Evolutionary conservation across 2,329 filamentous ascomycete species (phyloP).

Genomic region (Rhexocercosporidium sp.): DNA sequence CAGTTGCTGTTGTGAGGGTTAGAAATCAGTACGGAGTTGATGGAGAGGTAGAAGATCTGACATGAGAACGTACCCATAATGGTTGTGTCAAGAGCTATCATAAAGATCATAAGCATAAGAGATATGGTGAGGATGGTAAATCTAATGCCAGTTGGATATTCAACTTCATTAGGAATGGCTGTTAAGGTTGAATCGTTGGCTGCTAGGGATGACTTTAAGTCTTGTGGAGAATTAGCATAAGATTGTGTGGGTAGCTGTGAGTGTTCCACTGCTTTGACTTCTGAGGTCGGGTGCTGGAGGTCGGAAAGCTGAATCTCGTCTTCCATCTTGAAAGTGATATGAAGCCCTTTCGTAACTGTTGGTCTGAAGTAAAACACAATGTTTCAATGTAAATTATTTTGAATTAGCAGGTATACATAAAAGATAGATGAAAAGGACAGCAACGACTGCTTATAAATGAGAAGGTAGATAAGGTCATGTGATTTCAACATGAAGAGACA

Average conservation of each 20-base stretch:
- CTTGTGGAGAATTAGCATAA: background rate
- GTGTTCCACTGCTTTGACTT: background rate
- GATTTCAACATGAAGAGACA: background rate
- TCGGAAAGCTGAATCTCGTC: background rate
- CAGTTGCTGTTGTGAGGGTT: constrained; percentile 21
- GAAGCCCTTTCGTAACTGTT: background rate
- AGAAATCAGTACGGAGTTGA: background rate
- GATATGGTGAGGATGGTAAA: constrained; percentile 1
- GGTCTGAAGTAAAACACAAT: too few relatives aligned
- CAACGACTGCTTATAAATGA: background rate
- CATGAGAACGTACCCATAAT: constrained; percentile 2
- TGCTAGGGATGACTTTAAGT: background rate
- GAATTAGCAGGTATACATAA: too few relatives aligned
- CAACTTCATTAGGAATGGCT: background rate
- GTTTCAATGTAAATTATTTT: background rate
- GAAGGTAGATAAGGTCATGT: background rate
- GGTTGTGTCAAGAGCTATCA: constrained; percentile 8
- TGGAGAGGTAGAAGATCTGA: background rate
- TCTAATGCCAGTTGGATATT: constrained; percentile 10
- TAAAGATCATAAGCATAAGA: constrained; percentile 8
- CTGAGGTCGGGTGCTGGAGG: background rate
- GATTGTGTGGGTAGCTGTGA: background rate
- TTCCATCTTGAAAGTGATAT: background rate
- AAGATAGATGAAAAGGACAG: background rate
- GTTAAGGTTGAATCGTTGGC: background rate